Percentiles rank a stretch among this genome's conserved stretches.
Conservation (phyloP, 176 grass and related monocot species). For the Juncus inflexus region DNA sequence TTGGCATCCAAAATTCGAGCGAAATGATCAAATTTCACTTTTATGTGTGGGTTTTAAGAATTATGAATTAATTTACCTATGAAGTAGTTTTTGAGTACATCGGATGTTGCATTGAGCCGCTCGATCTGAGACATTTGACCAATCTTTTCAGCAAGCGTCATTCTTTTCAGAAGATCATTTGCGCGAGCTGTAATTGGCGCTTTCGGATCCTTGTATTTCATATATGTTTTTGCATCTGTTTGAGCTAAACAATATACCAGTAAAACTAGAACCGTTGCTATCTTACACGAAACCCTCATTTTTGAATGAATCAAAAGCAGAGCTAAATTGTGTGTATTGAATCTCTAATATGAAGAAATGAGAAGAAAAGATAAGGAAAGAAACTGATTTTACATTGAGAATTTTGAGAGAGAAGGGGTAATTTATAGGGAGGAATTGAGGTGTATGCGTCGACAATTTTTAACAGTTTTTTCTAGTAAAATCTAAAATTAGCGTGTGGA, state of each 20-base stretch:
- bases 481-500: no score
- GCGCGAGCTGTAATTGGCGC: constrained; percentile 48
- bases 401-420: no score
- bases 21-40: no score
- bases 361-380: neutral
- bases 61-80: constrained; percentile 32
- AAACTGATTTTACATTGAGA: no score
- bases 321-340: neutral
- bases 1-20: constrained; percentile 20
- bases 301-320: neutral
- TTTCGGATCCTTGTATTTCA: constrained; percentile 68
- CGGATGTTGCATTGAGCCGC: constrained; percentile 42
- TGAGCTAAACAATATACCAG: constrained; percentile 8
- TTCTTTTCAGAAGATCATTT: constrained; percentile 49
- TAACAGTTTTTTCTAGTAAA: no score
- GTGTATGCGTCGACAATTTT: no score
- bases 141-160: constrained; percentile 92
- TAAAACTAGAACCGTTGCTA: constrained; percentile 14
- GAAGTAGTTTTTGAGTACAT: constrained; percentile 63
- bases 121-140: constrained; percentile 90
- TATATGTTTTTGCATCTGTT: constrained; percentile 12
- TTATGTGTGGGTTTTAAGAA: no score
- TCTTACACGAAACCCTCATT: constrained; percentile 30
- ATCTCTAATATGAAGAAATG: neutral
- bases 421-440: no score